These are phyloP conservation scores for Phytopythium boreale DNA, from an alignment of 352 stramenopile genomes.

Conservation along the genomic window DNA sequence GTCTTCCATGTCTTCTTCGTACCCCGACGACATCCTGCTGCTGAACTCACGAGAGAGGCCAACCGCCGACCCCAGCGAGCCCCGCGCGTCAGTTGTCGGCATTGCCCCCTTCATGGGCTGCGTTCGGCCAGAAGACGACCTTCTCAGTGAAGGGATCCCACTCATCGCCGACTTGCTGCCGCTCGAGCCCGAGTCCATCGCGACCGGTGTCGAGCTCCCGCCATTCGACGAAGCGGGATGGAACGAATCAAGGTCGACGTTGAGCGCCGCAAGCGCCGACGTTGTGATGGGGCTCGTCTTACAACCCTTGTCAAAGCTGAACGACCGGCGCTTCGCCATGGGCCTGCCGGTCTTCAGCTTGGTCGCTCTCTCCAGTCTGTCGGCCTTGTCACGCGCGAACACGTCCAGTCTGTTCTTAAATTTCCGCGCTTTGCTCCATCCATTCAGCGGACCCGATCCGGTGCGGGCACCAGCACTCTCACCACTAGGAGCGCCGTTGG, in stretches of 20 bases:
- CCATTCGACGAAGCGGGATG: background rate
- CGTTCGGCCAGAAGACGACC: conserved; percentile 6
- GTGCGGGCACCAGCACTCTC: conserved; percentile 11
- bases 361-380: conserved; percentile 19
- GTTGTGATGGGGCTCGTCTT: conserved; percentile 24
- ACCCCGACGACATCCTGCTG: conserved; percentile 11
- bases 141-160: conserved; percentile 16
- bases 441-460: conserved; percentile 9
- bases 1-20: conserved; percentile 43
- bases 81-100: background rate
- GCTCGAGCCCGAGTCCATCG: background rate
- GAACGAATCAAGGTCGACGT: conserved; percentile 14
- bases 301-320: conserved; percentile 39
- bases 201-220: background rate
- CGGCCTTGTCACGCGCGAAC: conserved; percentile 29
- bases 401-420: conserved; percentile 40
- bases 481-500: conserved; percentile 1
- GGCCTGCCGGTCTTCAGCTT: conserved; percentile 12
- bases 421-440: conserved; percentile 31
- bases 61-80: background rate
- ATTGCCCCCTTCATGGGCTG: background rate
- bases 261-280: conserved; percentile 14
- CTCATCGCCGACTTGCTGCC: conserved; percentile 6
- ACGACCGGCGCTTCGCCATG: conserved; percentile 36
- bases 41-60: conserved; percentile 5